Evolutionary conservation across 2,329 filamentous ascomycete species (phyloP), one percentile per base, ranked within the genome.

Genomic region (Paracoccidioides brasiliensis): DNA sequence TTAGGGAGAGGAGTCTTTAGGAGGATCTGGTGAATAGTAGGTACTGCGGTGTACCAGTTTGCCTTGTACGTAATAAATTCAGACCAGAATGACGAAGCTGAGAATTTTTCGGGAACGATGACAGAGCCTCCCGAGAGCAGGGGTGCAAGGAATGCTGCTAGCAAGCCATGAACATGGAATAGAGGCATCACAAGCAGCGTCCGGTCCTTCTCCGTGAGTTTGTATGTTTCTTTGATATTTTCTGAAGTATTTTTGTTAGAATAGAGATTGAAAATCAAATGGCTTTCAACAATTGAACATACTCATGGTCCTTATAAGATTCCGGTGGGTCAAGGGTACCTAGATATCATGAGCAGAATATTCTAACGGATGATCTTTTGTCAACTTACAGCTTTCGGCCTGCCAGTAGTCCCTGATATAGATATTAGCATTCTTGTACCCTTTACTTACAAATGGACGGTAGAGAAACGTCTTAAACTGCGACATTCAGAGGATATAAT

Each of bases 31-130:
- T 94, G 89, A 67, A 95, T 94, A 0, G 89, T 94, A 0, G 89
- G 89, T n/a, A 93, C 89, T 0, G 89, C 89, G 0, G 88, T 93
- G 72, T 93, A 95, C 89, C 89, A 95, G 69, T 88, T 95, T 32
- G 88, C 89, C 60, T 82, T 77, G 74, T 90, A 78, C 5, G 78
- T 75, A 61, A 77, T 77, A 64, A 93, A 93, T 68, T 93, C 84
- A 30, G 71, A 69, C 89, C 89, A 95, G 72, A 95, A 95, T 22
- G 87, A 83, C 1, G 80, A 80, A 7, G 89, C 88, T 3, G 87
- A 91, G 78, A 94, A 94, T 65, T 84, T 86, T 54, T 77, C 64
- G 2, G 88, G 88, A 4, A 94, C 85, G 56, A 95, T 77, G 58
- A 90, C 85, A 5, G 87, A 90, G 55, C 88, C 87, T 35, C 85